Percentiles rank a stretch among this genome's conserved stretches.
phyloP scores from a whole-genome alignment of 1,139 yeast genomes.

The Candida labiduridarum region DNA sequence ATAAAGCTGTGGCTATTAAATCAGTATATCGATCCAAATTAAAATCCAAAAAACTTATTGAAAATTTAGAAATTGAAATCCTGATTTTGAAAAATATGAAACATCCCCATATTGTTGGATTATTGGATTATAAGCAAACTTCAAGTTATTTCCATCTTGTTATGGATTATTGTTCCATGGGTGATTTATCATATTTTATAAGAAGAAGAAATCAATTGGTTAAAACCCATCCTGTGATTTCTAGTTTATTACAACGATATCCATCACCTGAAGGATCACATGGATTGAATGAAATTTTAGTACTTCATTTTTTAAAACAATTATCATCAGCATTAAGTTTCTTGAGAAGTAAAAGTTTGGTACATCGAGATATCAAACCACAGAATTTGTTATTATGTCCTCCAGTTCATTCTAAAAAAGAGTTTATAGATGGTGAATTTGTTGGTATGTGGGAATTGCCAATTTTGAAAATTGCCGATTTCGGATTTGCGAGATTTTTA shows the following conservation, averaged over 20 bases:
- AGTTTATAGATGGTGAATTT: conserved; percentile 58
- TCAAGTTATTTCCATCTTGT: conserved; percentile 79
- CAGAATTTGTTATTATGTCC: conserved; percentile 87
- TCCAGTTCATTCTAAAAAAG: conserved; percentile 59
- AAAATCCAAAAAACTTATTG: conserved; percentile 81
- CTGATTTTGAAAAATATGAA: conserved; percentile 80
- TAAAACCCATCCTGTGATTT: conserved; percentile 76
- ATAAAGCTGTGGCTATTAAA: conserved; percentile 79
- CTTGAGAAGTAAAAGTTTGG: conserved; percentile 77
- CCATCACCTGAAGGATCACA: conserved; percentile 80
- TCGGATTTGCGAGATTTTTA: conserved; percentile 93
- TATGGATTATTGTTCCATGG: conserved; percentile 97
- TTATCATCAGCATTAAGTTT: conserved; percentile 82
- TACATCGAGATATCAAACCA: conserved; percentile 93
- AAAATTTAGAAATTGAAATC: conserved; percentile 89
- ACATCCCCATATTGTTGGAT: conserved; percentile 90
- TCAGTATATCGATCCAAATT: conserved; percentile 82
- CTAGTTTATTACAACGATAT: conserved; percentile 73
- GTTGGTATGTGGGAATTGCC: conserved; percentile 90
- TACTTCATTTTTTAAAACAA: conserved; percentile 84
- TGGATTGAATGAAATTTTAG: conserved; percentile 79
- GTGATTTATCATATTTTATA: conserved; percentile 87
- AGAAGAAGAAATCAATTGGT: conserved; percentile 73
- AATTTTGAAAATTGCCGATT: conserved; percentile 89
- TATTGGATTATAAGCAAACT: conserved; percentile 81